A percentile compares a stretch with the other conserved stretches of the same genome.
phyloP scores from a whole-genome alignment of 106 monocot genomes.

The Platanthera guangdongensis region DNA sequence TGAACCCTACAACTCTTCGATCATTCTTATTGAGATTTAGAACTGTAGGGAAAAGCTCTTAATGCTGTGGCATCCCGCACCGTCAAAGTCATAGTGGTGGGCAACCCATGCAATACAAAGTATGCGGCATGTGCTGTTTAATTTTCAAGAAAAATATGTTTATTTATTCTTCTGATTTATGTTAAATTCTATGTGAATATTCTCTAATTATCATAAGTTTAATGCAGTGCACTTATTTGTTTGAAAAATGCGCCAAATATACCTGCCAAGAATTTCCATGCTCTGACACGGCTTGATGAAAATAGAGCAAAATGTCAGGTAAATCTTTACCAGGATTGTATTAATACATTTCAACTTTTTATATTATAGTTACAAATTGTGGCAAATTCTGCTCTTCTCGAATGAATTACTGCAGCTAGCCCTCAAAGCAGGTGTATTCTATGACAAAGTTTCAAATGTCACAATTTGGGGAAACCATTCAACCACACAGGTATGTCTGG shows the following conservation, averaged over 20 bases:
- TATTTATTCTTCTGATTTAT: neutral
- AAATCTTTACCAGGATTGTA: neutral
- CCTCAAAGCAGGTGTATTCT: slow-evolving; percentile 91
- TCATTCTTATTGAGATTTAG: slow-evolving; percentile 1
- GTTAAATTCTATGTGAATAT: neutral
- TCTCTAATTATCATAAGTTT: slow-evolving; percentile 5
- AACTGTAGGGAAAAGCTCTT: slow-evolving; percentile 84
- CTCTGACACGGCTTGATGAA: slow-evolving; percentile 95
- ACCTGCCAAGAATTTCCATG: slow-evolving; percentile 95
- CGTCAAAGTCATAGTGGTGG: slow-evolving; percentile 87
- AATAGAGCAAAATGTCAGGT: slow-evolving; percentile 99
- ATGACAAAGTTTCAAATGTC: slow-evolving; percentile 95
- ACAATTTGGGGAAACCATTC: slow-evolving; percentile 99
- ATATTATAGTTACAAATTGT: neutral
- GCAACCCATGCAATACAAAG: slow-evolving; percentile 99
- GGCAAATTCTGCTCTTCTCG: neutral
- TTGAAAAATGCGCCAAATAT: slow-evolving; percentile 94
- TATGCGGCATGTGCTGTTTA: slow-evolving; percentile 12
- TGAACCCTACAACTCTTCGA: neutral
- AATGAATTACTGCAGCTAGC: slow-evolving; percentile 51
- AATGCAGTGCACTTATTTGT: slow-evolving; percentile 86
- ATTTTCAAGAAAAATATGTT: neutral
- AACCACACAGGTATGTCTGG: slow-evolving; percentile 70
- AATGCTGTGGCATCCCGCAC: slow-evolving; percentile 88
- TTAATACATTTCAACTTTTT: neutral